These are phyloP conservation scores for Lunasporangiospora selenospora DNA, from an alignment of 192 early-diverging fungal species.

Conservation along the genomic window DNA sequence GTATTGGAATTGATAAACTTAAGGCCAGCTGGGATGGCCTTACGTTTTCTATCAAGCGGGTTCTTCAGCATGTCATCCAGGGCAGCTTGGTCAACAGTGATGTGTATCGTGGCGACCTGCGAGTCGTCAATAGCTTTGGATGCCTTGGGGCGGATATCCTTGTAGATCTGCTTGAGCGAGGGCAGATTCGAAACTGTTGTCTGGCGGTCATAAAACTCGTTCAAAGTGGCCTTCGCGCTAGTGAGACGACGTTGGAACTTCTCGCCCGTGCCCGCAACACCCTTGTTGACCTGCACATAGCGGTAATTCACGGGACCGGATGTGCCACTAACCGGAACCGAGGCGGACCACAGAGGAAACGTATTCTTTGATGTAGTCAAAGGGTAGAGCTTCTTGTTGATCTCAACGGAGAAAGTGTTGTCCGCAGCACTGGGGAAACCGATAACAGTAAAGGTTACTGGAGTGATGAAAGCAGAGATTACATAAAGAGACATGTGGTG, in stretches of 20 bases:
- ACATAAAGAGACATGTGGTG: too few relatives aligned
- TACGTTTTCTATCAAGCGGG: not conserved
- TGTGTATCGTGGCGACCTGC: constrained; percentile 12
- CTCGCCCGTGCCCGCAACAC: constrained; percentile 1
- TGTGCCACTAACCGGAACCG: not conserved
- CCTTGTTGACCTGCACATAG: constrained; percentile 10
- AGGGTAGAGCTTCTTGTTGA: constrained; percentile 12
- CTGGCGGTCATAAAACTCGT: constrained; percentile 17
- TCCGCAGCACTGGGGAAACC: constrained; percentile 9
- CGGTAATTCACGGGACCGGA: constrained; percentile 5
- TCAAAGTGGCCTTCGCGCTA: not conserved
- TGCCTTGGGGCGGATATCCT: constrained; percentile 11
- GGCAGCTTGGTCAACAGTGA: constrained; percentile 2
- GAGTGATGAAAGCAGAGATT: not conserved
- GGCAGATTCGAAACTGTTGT: constrained; percentile 8
- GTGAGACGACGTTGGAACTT: not conserved
- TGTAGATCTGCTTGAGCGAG: constrained; percentile 15
- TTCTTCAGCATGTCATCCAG: constrained; percentile 6
- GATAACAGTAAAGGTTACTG: constrained; percentile 20
- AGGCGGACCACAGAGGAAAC: constrained; percentile 10
- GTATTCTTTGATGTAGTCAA: not conserved
- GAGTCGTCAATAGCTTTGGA: constrained; percentile 11
- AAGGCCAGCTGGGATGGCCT: constrained; percentile 3
- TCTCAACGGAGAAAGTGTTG: constrained; percentile 17
- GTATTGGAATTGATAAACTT: constrained; percentile 22